Evolutionary conservation across 192 early-diverging fungal species (phyloP), one percentile per base, ranked within the genome.

Genomic region (Coemansia sp.): DNA sequence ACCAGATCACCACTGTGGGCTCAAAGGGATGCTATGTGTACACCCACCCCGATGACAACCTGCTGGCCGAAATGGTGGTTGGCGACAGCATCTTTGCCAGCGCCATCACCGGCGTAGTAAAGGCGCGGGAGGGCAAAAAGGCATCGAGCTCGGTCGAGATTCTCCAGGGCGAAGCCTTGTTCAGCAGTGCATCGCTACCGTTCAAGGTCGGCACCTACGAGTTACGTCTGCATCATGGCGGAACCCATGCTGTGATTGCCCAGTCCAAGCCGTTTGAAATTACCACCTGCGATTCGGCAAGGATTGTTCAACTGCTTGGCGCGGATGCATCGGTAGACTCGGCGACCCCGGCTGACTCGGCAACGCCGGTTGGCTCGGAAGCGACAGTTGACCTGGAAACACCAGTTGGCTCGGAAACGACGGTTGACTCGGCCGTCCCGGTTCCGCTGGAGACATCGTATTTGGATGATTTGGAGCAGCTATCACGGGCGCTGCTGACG

Each of bases 151-250:
- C 32, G 10, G 53, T 56, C 12, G 16, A 53, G 14, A 48, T 68
- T 1, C 45, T 73, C 14, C 61, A 63, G 3, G 91, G 91, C 10
- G 66, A 62, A 2, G 80, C 92, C 3, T 62, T 82, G 9, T 96
- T 96, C 58, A 58, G 74, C 38, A 82, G 87, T 33, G 67, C 85
- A 7, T 67, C 83, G 4, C 50, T 97, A 35, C 94, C 94, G 8
- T 98, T 95, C 89, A 80, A 86, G 62, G 68, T 85, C 25, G 97
- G 97, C 16, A 86, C 80, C 0, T 98, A 94, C 65, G 95, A 97
- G 76, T 87, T 92, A 67, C 84, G 97, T 22, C 87, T 93, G 67
- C 97, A 98, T 71, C 88, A 92, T 48, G 89, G 94, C 66, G 88
- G 88, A 19, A 86, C 85, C 21, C 91, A 97, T 60, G 87, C 84